Evolutionary conservation across 2,329 filamentous ascomycete species (phyloP), one percentile per base, ranked within the genome.

Genomic region (Calonectria multiphialidica): DNA sequence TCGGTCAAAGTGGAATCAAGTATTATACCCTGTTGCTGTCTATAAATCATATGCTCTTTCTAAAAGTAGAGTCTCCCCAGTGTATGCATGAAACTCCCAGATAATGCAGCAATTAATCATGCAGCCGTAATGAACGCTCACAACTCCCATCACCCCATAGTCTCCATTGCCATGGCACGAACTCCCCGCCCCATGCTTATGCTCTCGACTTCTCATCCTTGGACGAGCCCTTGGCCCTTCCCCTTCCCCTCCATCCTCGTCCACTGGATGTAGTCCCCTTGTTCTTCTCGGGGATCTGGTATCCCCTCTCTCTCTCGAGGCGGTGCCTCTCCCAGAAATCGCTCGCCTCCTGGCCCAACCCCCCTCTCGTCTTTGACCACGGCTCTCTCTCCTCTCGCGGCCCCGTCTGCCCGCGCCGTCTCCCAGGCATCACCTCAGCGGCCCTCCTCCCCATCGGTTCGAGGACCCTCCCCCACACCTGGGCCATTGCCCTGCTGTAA

Each of bases 261-360:
- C 61, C 70, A 3, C 67, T 63, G 16, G 65, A 45, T 4, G 15
- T 50, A 3, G 35, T 71, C 55, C 55, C 80, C 76, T 75, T 80
- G 37, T 86, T 86, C 75, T 84, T 83, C 66, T 82, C 81, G 2
- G 84, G 84, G 15, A 86, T 84, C 10, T 77, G 74, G 70, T 86
- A 86, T 10, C 82, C 84, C 21, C 78, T 80, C 53, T 85, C 84
- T 74, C 84, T 80, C 76, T 85, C 84, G 57, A 82, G 53, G 47
- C 83, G 75, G 49, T 86, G 82, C 47, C 81, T 82, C 72, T 84
- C 83, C 84, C 84, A 86, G 55, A 86, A 86, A 57, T 86, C 84
- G 53, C 84, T 86, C 44, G 78, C 78, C 63, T 85, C 83, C 71
- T 79, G 80, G 28, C 71, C 75, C 72, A 68, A 64, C 53, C 25